A percentile compares a stretch with the other conserved stretches of the same genome.
Conservation (phyloP, 441 rosid species). For the Raphanus hybrid region DNA sequence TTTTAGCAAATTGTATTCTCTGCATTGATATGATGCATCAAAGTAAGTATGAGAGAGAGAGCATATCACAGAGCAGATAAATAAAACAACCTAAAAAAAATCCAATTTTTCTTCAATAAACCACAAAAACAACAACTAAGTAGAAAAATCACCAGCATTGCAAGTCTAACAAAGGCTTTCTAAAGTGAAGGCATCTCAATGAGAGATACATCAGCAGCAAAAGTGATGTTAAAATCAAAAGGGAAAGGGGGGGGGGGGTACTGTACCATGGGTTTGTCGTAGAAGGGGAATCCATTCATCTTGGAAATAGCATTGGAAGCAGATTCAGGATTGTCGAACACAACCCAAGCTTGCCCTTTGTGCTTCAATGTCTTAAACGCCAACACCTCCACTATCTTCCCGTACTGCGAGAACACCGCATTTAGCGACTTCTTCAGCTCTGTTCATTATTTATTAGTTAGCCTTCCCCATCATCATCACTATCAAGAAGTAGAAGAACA, state of each 20-base stretch:
- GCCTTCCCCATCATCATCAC: too few species aligned
- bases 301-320: conserved; percentile 75
- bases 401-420: conserved; percentile 89
- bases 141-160: too few species aligned
- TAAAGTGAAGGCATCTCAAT: too few species aligned
- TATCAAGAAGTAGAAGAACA: background rate
- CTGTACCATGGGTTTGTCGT: conserved; percentile 79
- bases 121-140: too few species aligned
- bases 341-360: conserved; percentile 99
- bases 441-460: conserved; percentile 22
- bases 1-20: conserved; percentile 92
- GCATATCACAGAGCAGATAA: too few species aligned
- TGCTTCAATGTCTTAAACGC: conserved; percentile 97
- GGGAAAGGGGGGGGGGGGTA: too few species aligned
- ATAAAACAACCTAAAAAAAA: too few species aligned
- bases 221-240: too few species aligned
- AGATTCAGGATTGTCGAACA: conserved; percentile 79
- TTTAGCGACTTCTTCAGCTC: conserved; percentile 90
- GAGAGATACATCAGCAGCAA: too few species aligned
- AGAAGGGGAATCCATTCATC: conserved; percentile 95
- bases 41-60: too few species aligned
- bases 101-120: too few species aligned
- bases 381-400: conserved; percentile 86
- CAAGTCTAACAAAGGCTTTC: too few species aligned
- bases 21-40: conserved; percentile 25